Evolutionary conservation across 352 stramenopile genomes (phyloP).

Genomic region (Pythium angustatum): DNA sequence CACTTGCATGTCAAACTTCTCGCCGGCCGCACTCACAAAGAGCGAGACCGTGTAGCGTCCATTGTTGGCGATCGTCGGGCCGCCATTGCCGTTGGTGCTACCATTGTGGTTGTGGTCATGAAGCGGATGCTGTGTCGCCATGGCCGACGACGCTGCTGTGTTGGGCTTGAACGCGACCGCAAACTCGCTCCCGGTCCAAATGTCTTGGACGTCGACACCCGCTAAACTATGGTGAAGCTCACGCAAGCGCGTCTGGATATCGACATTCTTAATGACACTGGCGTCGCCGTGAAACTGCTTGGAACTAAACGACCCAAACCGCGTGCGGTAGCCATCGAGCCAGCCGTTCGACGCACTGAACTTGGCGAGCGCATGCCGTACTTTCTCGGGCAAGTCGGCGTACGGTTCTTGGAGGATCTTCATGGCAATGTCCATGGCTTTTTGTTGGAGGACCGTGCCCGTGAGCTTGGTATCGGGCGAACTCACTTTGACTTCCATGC

Average conservation of each 20-base stretch:
- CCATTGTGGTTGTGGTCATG: no score
- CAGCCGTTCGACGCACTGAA: conserved; percentile 86
- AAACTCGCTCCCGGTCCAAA: conserved; percentile 82
- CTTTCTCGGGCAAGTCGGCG: conserved; percentile 68
- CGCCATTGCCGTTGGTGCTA: no score
- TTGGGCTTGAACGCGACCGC: conserved; percentile 60
- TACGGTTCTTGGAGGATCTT: conserved; percentile 76
- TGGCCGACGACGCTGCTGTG: neutral
- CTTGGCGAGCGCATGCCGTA: conserved; percentile 67
- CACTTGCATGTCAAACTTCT: conserved; percentile 83
- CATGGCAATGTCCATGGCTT: conserved; percentile 79
- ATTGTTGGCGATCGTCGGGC: conserved; percentile 21
- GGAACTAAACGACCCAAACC: conserved; percentile 82
- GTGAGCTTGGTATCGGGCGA: conserved; percentile 79
- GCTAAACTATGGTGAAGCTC: conserved; percentile 75
- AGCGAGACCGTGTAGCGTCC: conserved; percentile 73
- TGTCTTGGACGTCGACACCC: conserved; percentile 67
- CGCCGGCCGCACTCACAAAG: conserved; percentile 74
- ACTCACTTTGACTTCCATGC: conserved; percentile 84
- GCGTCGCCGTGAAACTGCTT: conserved; percentile 58
- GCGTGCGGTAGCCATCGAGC: conserved; percentile 82
- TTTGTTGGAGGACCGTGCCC: conserved; percentile 78
- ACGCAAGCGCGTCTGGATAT: conserved; percentile 81
- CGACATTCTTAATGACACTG: conserved; percentile 82
- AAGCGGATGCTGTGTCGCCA: conserved; percentile 5